Percentiles rank a stretch among this genome's conserved stretches.
These are phyloP conservation scores for Euphrasia confusa DNA, from an alignment of 257 asterid species.

Conservation along the genomic window DNA sequence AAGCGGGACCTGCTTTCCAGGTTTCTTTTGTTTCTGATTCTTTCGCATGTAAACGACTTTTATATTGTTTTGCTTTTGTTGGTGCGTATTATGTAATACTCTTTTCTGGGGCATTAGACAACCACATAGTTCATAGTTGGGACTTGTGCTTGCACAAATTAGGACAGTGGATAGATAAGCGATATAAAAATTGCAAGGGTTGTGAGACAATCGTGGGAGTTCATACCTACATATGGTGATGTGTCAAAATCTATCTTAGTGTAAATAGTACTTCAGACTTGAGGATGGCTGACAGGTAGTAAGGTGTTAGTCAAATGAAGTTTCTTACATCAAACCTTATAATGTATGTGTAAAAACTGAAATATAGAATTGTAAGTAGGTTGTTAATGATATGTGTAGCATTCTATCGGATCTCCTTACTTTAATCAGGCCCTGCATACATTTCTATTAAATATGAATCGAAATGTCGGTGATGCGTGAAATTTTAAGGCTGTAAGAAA, in stretches of 20 bases:
- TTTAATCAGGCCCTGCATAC: not conserved
- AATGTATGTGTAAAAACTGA: not conserved
- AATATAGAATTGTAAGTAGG: conserved; percentile 2
- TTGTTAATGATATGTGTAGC: not conserved
- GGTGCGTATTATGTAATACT: not conserved
- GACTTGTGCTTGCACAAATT: conserved; percentile 2
- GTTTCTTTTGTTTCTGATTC: conserved; percentile 33
- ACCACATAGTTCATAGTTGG: conserved; percentile 3
- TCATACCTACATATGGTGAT: conserved; percentile 1
- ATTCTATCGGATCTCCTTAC: not conserved
- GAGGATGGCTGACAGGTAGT: conserved; percentile 1
- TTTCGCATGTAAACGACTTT: not conserved
- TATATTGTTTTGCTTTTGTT: not conserved
- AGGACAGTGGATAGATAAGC: not conserved
- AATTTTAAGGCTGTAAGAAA: not conserved
- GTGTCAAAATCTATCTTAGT: conserved; percentile 2
- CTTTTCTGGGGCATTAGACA: not conserved
- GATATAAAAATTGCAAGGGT: not conserved
- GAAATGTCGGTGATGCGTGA: not conserved
- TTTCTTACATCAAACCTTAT: not conserved
- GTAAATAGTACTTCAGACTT: not conserved
- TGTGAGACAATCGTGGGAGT: not conserved
- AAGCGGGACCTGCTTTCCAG: conserved; percentile 99
- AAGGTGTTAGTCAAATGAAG: conserved; percentile 14
- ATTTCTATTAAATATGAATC: not conserved